Percentiles rank a stretch among this genome's conserved stretches.
phyloP scores from a whole-genome alignment of 768 basidiomycete genomes.

The Leccinellum rugosiceps region DNA sequence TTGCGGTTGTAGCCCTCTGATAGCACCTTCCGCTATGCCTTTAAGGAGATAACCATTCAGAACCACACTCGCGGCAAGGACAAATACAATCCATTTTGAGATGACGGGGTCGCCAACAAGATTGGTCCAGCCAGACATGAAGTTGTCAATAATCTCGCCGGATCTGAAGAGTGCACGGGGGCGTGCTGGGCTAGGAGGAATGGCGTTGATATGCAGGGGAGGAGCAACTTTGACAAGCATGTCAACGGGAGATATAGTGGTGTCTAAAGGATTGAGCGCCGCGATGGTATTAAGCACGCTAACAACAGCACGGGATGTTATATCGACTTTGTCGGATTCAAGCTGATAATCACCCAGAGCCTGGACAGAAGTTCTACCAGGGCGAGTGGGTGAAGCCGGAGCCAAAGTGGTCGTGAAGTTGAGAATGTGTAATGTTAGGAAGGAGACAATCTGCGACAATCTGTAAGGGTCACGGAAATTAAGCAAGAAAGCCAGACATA shows the following conservation, averaged over 20 bases:
- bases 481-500: conserved; percentile 32
- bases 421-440: conserved; percentile 86
- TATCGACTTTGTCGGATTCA: conserved; percentile 59
- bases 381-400: conserved; percentile 49
- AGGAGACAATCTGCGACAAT: conserved; percentile 68
- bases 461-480: neutral
- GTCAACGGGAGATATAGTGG: conserved; percentile 30
- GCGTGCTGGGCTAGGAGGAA: conserved; percentile 32
- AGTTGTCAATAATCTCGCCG: conserved; percentile 67
- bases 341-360: conserved; percentile 13
- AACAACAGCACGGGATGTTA: conserved; percentile 58
- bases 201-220: conserved; percentile 53
- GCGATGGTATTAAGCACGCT: conserved; percentile 58
- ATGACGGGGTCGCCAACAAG: conserved; percentile 94
- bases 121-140: conserved; percentile 87
- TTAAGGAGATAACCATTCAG: conserved; percentile 94
- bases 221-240: conserved; percentile 61
- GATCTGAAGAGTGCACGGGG: conserved; percentile 35
- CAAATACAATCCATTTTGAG: conserved; percentile 91
- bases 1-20: conserved; percentile 30
- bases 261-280: conserved; percentile 22
- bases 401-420: conserved; percentile 93
- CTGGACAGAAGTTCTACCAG: conserved; percentile 28
- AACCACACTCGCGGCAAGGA: conserved; percentile 80
- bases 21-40: conserved; percentile 64